Evolutionary conservation across 2,329 filamentous ascomycete species (phyloP).

Genomic region (Aquanectria penicillioides): DNA sequence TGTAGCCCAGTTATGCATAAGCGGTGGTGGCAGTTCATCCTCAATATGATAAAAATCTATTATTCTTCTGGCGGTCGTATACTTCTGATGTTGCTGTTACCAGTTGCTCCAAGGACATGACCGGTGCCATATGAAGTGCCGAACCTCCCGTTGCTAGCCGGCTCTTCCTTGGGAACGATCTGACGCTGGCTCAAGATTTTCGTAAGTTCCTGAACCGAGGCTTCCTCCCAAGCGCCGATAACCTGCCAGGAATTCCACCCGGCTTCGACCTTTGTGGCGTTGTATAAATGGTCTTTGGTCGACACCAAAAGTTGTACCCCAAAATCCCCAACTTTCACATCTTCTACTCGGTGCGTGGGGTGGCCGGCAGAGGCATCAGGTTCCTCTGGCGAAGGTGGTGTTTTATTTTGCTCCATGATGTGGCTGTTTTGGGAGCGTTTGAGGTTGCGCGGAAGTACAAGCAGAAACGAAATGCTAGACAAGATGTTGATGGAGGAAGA

Average conservation of each 20-base stretch:
- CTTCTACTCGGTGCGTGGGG: slow-evolving; percentile 2
- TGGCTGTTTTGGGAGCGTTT: neutral
- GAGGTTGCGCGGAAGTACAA: neutral
- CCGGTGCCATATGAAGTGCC: slow-evolving; percentile 3
- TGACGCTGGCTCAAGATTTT: slow-evolving; percentile 14
- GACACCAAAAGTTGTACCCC: slow-evolving; percentile 33
- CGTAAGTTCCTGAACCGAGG: slow-evolving; percentile 12
- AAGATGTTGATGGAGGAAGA: neutral
- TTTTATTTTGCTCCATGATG: neutral
- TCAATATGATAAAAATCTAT: neutral
- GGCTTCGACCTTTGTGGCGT: slow-evolving; percentile 23
- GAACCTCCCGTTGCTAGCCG: neutral
- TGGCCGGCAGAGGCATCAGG: neutral
- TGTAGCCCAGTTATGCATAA: neutral
- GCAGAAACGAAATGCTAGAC: neutral
- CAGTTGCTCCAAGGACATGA: neutral
- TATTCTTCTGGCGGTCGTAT: neutral
- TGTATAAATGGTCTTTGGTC: slow-evolving; percentile 34
- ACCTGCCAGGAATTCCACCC: slow-evolving; percentile 30
- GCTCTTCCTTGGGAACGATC: neutral
- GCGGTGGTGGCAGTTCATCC: neutral
- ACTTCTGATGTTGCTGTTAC: neutral
- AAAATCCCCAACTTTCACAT: slow-evolving; percentile 26
- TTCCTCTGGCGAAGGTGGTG: neutral
- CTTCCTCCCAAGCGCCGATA: slow-evolving; percentile 30